Evolutionary conservation across 163 green algal species (phyloP), one percentile per base, ranked within the genome.

Genomic region (Volvox carteri): DNA sequence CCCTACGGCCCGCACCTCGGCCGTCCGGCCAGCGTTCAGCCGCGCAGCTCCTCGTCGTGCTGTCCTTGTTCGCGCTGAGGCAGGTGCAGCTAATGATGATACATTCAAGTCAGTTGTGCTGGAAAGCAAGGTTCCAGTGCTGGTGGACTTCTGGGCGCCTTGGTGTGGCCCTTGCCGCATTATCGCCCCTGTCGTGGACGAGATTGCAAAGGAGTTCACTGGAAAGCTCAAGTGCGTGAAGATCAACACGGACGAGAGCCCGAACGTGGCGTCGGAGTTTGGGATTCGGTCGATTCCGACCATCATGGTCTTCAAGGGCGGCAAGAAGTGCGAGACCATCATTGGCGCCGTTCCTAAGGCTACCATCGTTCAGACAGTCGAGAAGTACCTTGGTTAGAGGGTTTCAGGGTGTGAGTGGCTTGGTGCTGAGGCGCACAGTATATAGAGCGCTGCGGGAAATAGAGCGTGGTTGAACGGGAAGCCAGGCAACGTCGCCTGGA

Each of bases 101-200:
- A 97, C 93, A 54, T 99, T 97, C 85, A 94, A 99, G 58, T 93
- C 96, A 62, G 75, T 96, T 18, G 98, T 99, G 41, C 93, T 99
- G 33, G 94, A 98, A 78, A 96, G 79, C 67, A 75, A 88, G 11
- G 90, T 98, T 35, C 98, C 97, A 16, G 98, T 99, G 80, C 88
- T 99, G 46, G 95, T 99, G 44, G 98, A 99, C 91, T 99, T 99
- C 92, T 99, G 98, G 98, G 97, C 85, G n/a, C 93, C 96, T 12
- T 98, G 97, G 97, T 99, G 98, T 92, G 98, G 98, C 11, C 98
- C 98, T 35, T 99, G 98, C 98, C 93, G 97, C 70, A 99, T 99
- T 97, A 99, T 99, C 81, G 97, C 96, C 18, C 98, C 98, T 9
- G 88, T 99, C 18, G 96, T 99, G 14, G 98, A 99, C 83, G 97